A percentile compares a stretch with the other conserved stretches of the same genome.
Evolutionary conservation across 441 rosid species (phyloP).

Genomic region (Jatropha podagrica): DNA sequence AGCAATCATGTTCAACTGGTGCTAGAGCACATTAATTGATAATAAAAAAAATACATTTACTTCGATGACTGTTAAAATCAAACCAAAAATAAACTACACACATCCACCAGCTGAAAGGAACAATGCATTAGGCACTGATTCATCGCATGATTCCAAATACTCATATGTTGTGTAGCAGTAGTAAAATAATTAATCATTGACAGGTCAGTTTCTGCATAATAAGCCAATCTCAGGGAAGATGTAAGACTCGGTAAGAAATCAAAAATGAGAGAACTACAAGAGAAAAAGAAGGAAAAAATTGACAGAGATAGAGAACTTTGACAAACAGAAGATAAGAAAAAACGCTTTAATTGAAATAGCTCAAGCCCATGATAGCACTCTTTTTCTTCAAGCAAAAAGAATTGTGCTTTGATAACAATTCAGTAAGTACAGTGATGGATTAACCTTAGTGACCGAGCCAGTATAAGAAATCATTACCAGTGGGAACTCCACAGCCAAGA

Average conservation of each 20-base stretch:
- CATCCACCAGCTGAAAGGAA: neutral
- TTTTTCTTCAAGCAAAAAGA: neutral
- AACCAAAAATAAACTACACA: neutral
- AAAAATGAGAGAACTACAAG: too few species aligned
- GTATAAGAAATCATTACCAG: constrained; percentile 47
- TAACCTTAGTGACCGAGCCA: neutral
- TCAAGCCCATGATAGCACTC: neutral
- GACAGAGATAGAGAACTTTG: too few species aligned
- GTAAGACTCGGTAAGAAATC: too few species aligned
- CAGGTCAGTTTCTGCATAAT: neutral
- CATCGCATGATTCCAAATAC: neutral
- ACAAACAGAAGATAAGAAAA: neutral
- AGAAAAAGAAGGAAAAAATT: too few species aligned
- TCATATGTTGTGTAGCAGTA: neutral
- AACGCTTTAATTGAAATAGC: neutral
- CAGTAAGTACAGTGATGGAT: neutral
- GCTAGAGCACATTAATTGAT: neutral
- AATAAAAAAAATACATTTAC: neutral
- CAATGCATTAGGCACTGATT: neutral
- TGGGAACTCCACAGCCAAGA: constrained; percentile 98
- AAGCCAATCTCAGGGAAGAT: neutral
- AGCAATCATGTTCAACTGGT: neutral
- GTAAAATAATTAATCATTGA: neutral
- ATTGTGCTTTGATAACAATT: neutral
- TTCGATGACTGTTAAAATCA: neutral